Conservation (phyloP, 495 filamentous ascomycete species). For the Cudoniella acicularis region DNA sequence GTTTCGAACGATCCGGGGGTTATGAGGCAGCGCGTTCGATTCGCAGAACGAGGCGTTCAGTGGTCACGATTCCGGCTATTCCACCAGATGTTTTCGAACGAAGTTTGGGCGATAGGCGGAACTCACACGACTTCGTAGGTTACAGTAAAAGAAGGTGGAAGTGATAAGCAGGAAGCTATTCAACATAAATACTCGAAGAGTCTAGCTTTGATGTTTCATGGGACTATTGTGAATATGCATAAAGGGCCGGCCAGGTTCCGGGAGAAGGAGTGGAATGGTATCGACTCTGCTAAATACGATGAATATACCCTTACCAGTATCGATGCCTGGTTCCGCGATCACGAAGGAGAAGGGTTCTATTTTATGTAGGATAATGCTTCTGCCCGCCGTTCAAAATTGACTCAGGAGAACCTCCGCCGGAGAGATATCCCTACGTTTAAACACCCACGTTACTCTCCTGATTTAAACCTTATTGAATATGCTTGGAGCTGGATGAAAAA, state of each 20-base stretch:
- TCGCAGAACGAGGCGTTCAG: constrained; percentile 3
- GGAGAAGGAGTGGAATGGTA: constrained; percentile 31
- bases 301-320: constrained; percentile 20
- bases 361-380: constrained; percentile 26
- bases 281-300: constrained; percentile 18
- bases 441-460: constrained; percentile 24
- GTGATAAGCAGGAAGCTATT: not conserved
- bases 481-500: constrained; percentile 31
- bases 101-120: constrained; percentile 24
- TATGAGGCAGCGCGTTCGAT: too few species aligned
- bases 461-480: constrained; percentile 29
- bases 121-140: not conserved
- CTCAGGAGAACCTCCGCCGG: not conserved
- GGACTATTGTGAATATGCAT: constrained; percentile 18
- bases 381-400: constrained; percentile 9
- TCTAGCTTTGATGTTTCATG: constrained; percentile 31
- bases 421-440: constrained; percentile 16
- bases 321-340: constrained; percentile 8
- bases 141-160: not conserved
- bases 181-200: constrained; percentile 16
- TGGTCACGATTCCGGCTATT: constrained; percentile 21
- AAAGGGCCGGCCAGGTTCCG: constrained; percentile 31
- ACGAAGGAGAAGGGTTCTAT: not conserved
- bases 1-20: too few species aligned
- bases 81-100: constrained; percentile 26